phyloP scores from a whole-genome alignment of 305 asterid species.

The Fraxinus ornus region DNA sequence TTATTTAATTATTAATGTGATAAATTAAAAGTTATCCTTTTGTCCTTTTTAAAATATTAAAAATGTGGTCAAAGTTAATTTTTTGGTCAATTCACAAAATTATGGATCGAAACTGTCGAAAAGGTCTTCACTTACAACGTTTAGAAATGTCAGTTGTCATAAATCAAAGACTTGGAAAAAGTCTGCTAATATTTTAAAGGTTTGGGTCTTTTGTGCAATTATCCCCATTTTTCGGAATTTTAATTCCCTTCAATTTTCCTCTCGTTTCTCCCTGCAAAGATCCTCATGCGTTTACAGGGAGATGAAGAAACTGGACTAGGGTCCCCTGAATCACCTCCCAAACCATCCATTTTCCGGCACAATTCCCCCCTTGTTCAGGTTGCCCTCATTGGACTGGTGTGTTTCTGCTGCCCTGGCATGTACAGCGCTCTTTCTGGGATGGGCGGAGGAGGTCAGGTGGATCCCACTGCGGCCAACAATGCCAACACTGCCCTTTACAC shows the following conservation, averaged over 20 bases:
- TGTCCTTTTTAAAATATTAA: too few relatives aligned
- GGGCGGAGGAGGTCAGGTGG: conserved; percentile 93
- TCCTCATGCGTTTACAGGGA: conserved; percentile 39
- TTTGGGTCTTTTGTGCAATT: too few relatives aligned
- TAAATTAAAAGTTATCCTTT: too few relatives aligned
- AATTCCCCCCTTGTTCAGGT: conserved; percentile 81
- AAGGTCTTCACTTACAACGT: too few relatives aligned
- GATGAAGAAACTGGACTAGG: conserved; percentile 39
- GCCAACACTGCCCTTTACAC: conserved; percentile 98
- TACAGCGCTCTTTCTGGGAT: conserved; percentile 86
- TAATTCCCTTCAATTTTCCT: not conserved
- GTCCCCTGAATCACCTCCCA: conserved; percentile 19
- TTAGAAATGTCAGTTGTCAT: too few relatives aligned
- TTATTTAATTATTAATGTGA: too few relatives aligned
- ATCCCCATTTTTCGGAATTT: not conserved
- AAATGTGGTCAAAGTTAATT: too few relatives aligned
- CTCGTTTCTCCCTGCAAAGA: not conserved
- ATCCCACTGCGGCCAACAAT: conserved; percentile 76
- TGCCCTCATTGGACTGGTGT: conserved; percentile 65
- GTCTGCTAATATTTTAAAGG: too few relatives aligned
- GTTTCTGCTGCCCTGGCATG: conserved; percentile 98
- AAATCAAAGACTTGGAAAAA: too few relatives aligned
- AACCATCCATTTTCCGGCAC: conserved; percentile 46
- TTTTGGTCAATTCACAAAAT: too few relatives aligned
- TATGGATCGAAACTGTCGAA: too few relatives aligned